phyloP scores from a whole-genome alignment of 2,329 filamentous ascomycete species.

The Tolypocladium tundrense region DNA sequence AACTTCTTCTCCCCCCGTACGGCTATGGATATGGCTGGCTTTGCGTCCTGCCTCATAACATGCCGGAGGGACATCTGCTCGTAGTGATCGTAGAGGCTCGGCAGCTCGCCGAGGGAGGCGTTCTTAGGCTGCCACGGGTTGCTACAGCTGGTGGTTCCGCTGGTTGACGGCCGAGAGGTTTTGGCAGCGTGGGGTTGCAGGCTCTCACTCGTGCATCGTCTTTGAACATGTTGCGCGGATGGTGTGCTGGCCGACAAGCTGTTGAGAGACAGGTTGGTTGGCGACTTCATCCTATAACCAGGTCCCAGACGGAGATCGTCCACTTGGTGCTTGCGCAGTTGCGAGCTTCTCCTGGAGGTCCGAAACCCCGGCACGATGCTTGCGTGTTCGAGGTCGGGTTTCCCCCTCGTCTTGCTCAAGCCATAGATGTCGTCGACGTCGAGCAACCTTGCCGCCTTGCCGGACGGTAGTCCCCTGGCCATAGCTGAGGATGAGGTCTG shows the following conservation, averaged over 20 bases:
- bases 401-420: slow-evolving; percentile 23
- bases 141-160: slow-evolving; percentile 14
- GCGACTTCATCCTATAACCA: slow-evolving; percentile 29
- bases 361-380: slow-evolving; percentile 27
- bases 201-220: slow-evolving; percentile 6
- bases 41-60: slow-evolving; percentile 18
- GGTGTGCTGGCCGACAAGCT: slow-evolving; percentile 17
- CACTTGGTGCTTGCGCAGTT: neutral
- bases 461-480: slow-evolving; percentile 39
- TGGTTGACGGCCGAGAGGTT: slow-evolving; percentile 12
- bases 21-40: neutral
- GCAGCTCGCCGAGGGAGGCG: slow-evolving; percentile 26
- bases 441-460: slow-evolving; percentile 35
- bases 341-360: slow-evolving; percentile 14
- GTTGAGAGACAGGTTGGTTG: slow-evolving; percentile 26
- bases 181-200: slow-evolving; percentile 5
- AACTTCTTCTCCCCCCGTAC: neutral
- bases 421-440: slow-evolving; percentile 28
- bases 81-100: slow-evolving; percentile 47
- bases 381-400: slow-evolving; percentile 39
- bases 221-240: slow-evolving; percentile 18
- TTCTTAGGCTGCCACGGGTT: slow-evolving; percentile 10
- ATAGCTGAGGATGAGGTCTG: slow-evolving; percentile 50
- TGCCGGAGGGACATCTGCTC: slow-evolving; percentile 44
- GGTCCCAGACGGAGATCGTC: slow-evolving; percentile 19